Conservation (phyloP, 768 basidiomycete species). For the Lactarius akahatsu region DNA sequence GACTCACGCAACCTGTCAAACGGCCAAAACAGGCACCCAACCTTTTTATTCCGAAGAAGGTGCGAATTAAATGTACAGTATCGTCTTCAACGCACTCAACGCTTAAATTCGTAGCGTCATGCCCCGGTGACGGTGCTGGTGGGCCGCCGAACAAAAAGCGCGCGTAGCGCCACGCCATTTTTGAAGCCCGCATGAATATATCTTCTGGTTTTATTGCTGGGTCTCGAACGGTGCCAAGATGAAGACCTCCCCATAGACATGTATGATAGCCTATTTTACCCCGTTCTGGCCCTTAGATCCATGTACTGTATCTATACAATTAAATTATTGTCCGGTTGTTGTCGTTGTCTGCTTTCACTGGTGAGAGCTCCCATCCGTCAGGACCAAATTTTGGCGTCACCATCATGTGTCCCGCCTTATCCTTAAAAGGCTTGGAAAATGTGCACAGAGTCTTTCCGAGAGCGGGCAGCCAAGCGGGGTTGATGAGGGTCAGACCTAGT, state of each 20-base stretch:
- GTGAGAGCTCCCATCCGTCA: slow-evolving; percentile 84
- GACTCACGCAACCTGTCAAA: slow-evolving; percentile 6
- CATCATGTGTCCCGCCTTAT: slow-evolving; percentile 63
- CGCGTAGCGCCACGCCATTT: neutral
- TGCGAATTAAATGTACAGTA: slow-evolving; percentile 2
- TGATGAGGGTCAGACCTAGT: slow-evolving; percentile 77
- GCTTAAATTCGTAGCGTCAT: slow-evolving; percentile 25
- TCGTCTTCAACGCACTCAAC: slow-evolving; percentile 22
- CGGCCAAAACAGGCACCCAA: slow-evolving; percentile 23
- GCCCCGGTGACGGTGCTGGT: slow-evolving; percentile 2
- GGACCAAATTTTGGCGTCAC: slow-evolving; percentile 84
- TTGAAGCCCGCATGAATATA: neutral
- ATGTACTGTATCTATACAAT: slow-evolving; percentile 20
- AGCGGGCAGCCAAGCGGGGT: slow-evolving; percentile 82
- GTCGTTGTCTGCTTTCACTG: slow-evolving; percentile 41
- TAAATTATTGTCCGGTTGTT: slow-evolving; percentile 19
- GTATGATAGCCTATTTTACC: neutral
- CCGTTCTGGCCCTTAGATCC: neutral
- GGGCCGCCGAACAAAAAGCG: slow-evolving; percentile 22
- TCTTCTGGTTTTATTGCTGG: neutral
- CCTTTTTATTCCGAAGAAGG: slow-evolving; percentile 33
- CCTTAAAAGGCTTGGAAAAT: slow-evolving; percentile 83
- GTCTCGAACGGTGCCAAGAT: neutral
- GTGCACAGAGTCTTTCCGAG: slow-evolving; percentile 83
- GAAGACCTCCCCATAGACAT: slow-evolving; percentile 2